Conservation (phyloP, 2,329 filamentous ascomycete genomes). For the Paramyrothecium roridum region DNA sequence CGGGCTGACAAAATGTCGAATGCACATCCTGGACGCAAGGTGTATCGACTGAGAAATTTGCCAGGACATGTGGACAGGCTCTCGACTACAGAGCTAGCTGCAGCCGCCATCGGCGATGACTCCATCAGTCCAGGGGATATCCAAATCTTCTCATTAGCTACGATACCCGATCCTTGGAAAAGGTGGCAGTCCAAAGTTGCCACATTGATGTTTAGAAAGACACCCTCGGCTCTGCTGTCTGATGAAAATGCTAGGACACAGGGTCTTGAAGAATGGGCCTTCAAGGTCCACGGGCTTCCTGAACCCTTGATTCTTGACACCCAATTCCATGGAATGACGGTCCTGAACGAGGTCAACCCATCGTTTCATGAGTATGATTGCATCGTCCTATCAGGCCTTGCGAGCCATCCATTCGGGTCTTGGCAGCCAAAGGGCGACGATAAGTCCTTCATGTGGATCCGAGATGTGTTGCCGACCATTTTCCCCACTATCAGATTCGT, state of each 20-base stretch:
- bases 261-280: background rate
- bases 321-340: background rate
- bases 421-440: slow-evolving; percentile 5
- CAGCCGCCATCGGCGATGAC: background rate
- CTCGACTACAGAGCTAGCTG: background rate
- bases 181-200: background rate
- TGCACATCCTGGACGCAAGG: background rate
- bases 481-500: background rate
- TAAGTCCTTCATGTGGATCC: slow-evolving; percentile 10
- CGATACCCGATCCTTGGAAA: background rate
- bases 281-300: background rate
- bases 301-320: background rate
- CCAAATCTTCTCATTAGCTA: background rate
- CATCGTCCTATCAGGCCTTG: slow-evolving; percentile 7
- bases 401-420: slow-evolving; percentile 8
- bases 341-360: background rate
- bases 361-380: background rate
- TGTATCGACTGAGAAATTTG: background rate
- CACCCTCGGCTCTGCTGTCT: background rate
- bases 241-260: background rate
- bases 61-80: background rate
- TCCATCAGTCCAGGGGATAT: background rate
- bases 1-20: background rate
- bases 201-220: background rate
- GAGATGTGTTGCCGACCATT: slow-evolving; percentile 1